Evolutionary conservation across 805 yeast genomes (phyloP).

Genomic region (Kuraishia capsulata): DNA sequence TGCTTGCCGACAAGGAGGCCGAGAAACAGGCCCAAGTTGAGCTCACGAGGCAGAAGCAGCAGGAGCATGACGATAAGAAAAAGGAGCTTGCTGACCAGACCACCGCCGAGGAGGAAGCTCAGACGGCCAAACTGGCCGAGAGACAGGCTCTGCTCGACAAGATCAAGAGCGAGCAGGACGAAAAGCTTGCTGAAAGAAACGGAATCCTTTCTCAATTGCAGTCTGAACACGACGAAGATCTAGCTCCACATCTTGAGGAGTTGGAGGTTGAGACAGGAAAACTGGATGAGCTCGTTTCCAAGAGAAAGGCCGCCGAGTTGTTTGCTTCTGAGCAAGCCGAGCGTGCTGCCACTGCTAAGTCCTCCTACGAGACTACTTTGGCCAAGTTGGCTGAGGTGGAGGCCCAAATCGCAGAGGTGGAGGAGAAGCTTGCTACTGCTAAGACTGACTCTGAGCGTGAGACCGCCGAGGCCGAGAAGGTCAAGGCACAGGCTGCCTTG

Average conservation of each 20-base stretch:
- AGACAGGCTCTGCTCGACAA: constrained; percentile 34
- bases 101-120: constrained; percentile 27
- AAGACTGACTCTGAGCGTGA: constrained; percentile 18
- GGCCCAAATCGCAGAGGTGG: constrained; percentile 28
- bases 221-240: constrained; percentile 40
- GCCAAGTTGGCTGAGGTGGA: constrained; percentile 33
- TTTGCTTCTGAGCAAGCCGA: constrained; percentile 33
- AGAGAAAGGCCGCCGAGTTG: constrained; percentile 36
- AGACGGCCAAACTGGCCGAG: constrained; percentile 28
- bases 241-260: constrained; percentile 47
- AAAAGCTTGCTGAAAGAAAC: constrained; percentile 33
- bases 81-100: constrained; percentile 30
- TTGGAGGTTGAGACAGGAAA: constrained; percentile 38
- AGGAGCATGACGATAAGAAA: constrained; percentile 33
- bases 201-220: constrained; percentile 37
- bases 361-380: constrained; percentile 33
- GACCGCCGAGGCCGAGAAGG: constrained; percentile 15
- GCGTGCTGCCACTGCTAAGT: constrained; percentile 32
- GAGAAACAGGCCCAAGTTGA: constrained; percentile 36
- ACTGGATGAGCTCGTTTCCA: constrained; percentile 39
- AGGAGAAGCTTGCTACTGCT: constrained; percentile 24
- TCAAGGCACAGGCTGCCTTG: constrained; percentile 16
- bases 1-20: constrained; percentile 38
- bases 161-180: constrained; percentile 33
- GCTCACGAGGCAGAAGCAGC: constrained; percentile 26